Percentiles rank a stretch among this genome's conserved stretches.
Evolutionary conservation across 805 yeast species (phyloP).

Genomic region (Metschnikowia bowlesiae): DNA sequence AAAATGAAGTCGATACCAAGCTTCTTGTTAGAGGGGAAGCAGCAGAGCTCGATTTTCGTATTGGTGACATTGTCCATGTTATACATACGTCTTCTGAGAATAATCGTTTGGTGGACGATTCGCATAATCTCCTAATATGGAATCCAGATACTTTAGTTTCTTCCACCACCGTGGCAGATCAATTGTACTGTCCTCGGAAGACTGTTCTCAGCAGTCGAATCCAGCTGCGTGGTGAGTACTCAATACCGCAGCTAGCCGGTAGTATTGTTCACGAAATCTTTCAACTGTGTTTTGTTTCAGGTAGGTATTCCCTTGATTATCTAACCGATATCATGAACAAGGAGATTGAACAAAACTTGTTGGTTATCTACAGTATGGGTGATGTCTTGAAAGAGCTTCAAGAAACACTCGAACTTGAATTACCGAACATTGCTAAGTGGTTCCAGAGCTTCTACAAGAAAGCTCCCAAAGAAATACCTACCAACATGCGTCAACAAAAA

Average conservation of each 20-base stretch:
- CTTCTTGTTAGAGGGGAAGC: conserved; percentile 61
- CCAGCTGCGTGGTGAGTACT: conserved; percentile 58
- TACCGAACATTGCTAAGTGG: conserved; percentile 53
- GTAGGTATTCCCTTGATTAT: conserved; percentile 33
- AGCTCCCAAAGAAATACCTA: conserved; percentile 20
- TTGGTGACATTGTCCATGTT: conserved; percentile 59
- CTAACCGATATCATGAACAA: conserved; percentile 37
- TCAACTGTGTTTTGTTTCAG: conserved; percentile 48
- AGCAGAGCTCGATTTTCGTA: conserved; percentile 44
- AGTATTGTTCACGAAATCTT: conserved; percentile 74
- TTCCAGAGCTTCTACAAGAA: conserved; percentile 40
- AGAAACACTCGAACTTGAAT: conserved; percentile 42
- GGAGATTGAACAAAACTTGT: conserved; percentile 38
- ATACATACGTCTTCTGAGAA: conserved; percentile 41
- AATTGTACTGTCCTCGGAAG: conserved; percentile 67
- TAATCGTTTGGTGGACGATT: conserved; percentile 48
- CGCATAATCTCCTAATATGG: conserved; percentile 64
- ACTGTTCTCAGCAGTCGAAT: conserved; percentile 58
- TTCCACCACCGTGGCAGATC: conserved; percentile 77
- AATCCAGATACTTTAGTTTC: conserved; percentile 80
- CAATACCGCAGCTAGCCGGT: conserved; percentile 72
- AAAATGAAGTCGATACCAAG: conserved; percentile 27
- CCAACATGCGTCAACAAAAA: conserved; percentile 24
- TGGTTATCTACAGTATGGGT: conserved; percentile 55
- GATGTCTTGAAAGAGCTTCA: conserved; percentile 43